These are phyloP conservation scores for Physcia stellaris DNA, from an alignment of 495 filamentous ascomycete species.

Conservation along the genomic window DNA sequence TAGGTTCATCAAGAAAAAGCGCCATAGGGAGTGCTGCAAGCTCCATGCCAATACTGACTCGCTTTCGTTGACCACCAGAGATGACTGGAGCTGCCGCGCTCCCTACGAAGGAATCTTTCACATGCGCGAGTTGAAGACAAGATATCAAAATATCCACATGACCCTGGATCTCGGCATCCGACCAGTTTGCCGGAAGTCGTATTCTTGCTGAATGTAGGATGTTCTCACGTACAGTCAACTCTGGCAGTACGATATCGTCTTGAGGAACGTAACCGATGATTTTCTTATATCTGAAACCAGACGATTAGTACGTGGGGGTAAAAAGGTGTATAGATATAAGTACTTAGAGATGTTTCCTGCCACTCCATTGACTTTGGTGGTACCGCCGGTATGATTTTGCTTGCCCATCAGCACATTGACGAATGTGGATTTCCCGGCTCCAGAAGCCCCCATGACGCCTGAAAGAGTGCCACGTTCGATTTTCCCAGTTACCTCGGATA, in stretches of 20 bases:
- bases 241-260: slow-evolving; percentile 34
- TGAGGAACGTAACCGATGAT: slow-evolving; percentile 44
- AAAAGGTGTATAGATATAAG: no score
- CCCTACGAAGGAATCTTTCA: slow-evolving; percentile 29
- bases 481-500: slow-evolving; percentile 34
- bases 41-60: slow-evolving; percentile 59
- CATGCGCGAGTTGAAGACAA: slow-evolving; percentile 30
- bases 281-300: no score
- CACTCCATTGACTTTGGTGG: slow-evolving; percentile 33
- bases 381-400: slow-evolving; percentile 26
- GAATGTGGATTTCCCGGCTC: slow-evolving; percentile 36
- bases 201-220: slow-evolving; percentile 40
- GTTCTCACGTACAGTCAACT: slow-evolving; percentile 39
- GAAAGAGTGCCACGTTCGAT: slow-evolving; percentile 35
- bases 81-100: slow-evolving; percentile 30
- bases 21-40: slow-evolving; percentile 51
- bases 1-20: slow-evolving; percentile 54
- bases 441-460: slow-evolving; percentile 37
- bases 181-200: slow-evolving; percentile 29
- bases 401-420: slow-evolving; percentile 43
- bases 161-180: slow-evolving; percentile 20
- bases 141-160: slow-evolving; percentile 32
- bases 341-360: slow-evolving; percentile 30
- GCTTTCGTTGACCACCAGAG: slow-evolving; percentile 59
- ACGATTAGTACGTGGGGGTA: no score